Base-by-base conservation (phyloP, 23 red algal genomes). In the Cyanidiococcus yangmingshanensis region DNA sequence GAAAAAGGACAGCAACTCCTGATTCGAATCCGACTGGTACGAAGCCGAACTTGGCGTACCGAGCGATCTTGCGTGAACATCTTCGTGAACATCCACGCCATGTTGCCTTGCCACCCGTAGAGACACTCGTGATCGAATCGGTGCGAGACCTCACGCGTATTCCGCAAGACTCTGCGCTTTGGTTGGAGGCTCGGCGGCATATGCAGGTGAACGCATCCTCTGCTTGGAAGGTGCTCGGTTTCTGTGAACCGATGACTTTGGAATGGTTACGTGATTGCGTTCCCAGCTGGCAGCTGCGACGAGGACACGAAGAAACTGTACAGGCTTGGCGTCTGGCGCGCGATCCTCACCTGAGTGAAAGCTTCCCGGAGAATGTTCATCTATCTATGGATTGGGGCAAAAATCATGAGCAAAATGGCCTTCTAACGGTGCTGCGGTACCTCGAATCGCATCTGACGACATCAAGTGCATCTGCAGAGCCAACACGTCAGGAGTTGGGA, bases 351-450 rank as follows among this genome's bases (percentile, higher is more conserved):
- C 27, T 78, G 3, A 38, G 21, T 54, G 45, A 54, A 21, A 54
- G 12, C 45, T 54, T 54, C 21, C 21, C 45, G 7, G 12, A 0
- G 45, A 39, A 2, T 40, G 37, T 16, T 12, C 18, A 40, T 34
- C 34, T 78, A 7, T 54, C 45, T 7, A 57, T 78, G 76, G 35
- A 78, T 37, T 78, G 76, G 76, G 76, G 76, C 18, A 54, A 78
- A 39, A 36, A 7, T 38, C 76, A 78, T 41, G 76, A 78, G 45
- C 31, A 54, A 1, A 78, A 78, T 54, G 57, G 76, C 37, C 37
- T 78, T 17, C 45, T 78, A 39, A 39, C 76, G 58, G 57, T 78
- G 57, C 76, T 78, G 33, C 50, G 58, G 37, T 78, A 78, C 37
- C 57, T 78, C 26, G 50, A 40, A 58, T 78, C 76, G 0, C 18